phyloP scores from a whole-genome alignment of 2,329 filamentous ascomycete genomes.

The Paramyrothecium roridum region DNA sequence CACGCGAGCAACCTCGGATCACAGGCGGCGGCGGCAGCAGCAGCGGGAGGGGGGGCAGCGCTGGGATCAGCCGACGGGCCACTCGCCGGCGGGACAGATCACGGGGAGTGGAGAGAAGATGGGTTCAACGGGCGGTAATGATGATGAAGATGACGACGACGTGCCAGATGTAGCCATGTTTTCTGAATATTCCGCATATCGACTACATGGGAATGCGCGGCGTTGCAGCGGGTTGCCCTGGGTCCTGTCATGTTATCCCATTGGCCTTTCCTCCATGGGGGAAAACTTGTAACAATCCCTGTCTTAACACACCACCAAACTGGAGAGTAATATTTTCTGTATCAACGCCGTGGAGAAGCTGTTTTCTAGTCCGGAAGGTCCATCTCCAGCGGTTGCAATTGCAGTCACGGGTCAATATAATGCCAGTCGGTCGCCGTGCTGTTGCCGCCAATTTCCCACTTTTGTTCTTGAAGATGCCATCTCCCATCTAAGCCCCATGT shows the following conservation, averaged over 20 bases:
- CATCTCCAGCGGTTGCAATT: no score
- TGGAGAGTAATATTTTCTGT: background rate
- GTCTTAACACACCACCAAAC: background rate
- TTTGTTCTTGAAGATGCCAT: no score
- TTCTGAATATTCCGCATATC: background rate
- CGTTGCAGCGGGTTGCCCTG: background rate
- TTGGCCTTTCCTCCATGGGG: background rate
- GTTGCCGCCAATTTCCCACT: background rate
- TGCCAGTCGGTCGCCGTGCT: background rate
- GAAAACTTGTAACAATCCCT: background rate
- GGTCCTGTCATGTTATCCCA: background rate
- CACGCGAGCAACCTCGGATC: slow-evolving; percentile 57
- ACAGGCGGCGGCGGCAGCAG: slow-evolving; percentile 39
- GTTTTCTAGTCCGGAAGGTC: no score
- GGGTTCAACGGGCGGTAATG: slow-evolving; percentile 45
- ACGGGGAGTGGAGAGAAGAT: slow-evolving; percentile 63
- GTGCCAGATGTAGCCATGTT: background rate
- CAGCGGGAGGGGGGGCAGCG: slow-evolving; percentile 30
- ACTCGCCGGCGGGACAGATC: slow-evolving; percentile 24
- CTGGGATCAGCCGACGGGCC: slow-evolving; percentile 28
- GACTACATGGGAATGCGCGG: background rate
- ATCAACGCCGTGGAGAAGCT: no score
- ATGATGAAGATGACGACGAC: background rate
- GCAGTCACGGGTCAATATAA: no score
- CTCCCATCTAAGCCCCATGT: no score